phyloP scores from a whole-genome alignment of 148 eudicot genomes.

The Cornus suecica region DNA sequence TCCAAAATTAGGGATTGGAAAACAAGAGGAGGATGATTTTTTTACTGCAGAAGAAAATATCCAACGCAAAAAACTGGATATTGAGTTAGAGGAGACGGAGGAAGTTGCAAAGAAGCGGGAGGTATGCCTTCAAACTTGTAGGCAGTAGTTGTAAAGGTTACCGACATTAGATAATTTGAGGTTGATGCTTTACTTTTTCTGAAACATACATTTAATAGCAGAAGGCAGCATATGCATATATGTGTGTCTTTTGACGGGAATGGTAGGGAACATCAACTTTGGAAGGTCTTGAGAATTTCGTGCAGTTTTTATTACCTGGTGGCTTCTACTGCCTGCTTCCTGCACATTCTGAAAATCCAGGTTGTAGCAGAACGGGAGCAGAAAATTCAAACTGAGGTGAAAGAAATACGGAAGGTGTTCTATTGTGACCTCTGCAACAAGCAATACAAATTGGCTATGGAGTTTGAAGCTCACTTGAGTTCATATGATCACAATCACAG shows the following conservation, averaged over 20 bases:
- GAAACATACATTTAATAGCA: slow-evolving; percentile 78
- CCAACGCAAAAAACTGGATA: slow-evolving; percentile 81
- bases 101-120: slow-evolving; percentile 87
- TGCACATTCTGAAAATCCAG: slow-evolving; percentile 98
- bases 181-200: slow-evolving; percentile 65
- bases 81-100: slow-evolving; percentile 84
- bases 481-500: slow-evolving; percentile 98
- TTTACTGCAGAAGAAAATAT: slow-evolving; percentile 91
- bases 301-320: slow-evolving; percentile 99
- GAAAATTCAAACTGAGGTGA: slow-evolving; percentile 93
- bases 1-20: slow-evolving; percentile 80
- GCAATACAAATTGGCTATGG: slow-evolving; percentile 96
- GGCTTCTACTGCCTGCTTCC: slow-evolving; percentile 99
- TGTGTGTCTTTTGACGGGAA: slow-evolving; percentile 91
- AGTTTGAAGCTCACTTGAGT: slow-evolving; percentile 94
- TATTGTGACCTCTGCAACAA: slow-evolving; percentile 95
- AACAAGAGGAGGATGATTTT: slow-evolving; percentile 94
- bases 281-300: slow-evolving; percentile 96
- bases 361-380: slow-evolving; percentile 99
- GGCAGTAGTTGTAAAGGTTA: slow-evolving; percentile 6
- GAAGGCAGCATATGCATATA: slow-evolving; percentile 95
- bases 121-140: slow-evolving; percentile 51
- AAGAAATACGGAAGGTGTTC: slow-evolving; percentile 85
- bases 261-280: slow-evolving; percentile 88
- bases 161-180: slow-evolving; percentile 33